Conservation (phyloP, 441 rosid genomes). For the Erodium texanum region DNA sequence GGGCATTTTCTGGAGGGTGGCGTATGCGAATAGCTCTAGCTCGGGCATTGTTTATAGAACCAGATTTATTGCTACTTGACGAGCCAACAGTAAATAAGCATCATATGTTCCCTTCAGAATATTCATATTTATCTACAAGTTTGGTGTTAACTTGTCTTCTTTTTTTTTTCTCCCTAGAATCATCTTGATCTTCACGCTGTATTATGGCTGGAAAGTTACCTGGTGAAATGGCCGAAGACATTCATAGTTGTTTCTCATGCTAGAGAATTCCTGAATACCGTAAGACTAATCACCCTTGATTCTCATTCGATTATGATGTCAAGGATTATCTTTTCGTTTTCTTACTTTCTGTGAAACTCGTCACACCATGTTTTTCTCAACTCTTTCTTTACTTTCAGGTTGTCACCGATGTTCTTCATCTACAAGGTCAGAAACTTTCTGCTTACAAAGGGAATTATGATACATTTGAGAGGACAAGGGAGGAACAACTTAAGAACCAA, state of each 20-base stretch:
- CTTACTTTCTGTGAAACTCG: background rate
- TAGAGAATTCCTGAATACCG: conserved; percentile 91
- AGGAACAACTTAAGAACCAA: conserved; percentile 80
- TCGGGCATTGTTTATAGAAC: conserved; percentile 86
- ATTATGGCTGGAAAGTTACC: conserved; percentile 85
- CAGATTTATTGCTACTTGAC: conserved; percentile 89
- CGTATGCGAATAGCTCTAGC: conserved; percentile 98
- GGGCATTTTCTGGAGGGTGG: conserved; percentile 95
- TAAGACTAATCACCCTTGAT: conserved; percentile 24
- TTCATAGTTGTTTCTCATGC: conserved; percentile 97
- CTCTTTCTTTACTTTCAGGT: conserved; percentile 43
- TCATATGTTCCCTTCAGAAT: conserved; percentile 11
- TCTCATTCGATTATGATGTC: conserved; percentile 1
- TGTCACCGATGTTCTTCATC: conserved; percentile 88
- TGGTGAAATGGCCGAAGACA: conserved; percentile 95
- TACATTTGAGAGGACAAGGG: conserved; percentile 74
- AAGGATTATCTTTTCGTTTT: background rate
- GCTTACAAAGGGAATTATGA: conserved; percentile 87
- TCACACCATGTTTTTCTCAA: background rate
- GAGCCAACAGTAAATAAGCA: conserved; percentile 68
- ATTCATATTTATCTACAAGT: conserved; percentile 9
- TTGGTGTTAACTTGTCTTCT: conserved; percentile 5
- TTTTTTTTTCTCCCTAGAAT: conserved; percentile 44
- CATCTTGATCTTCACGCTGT: conserved; percentile 99
- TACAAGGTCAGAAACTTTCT: conserved; percentile 70